Evolutionary conservation across 139 green algal genomes (phyloP).

Genomic region (Picochlorum sp.): DNA sequence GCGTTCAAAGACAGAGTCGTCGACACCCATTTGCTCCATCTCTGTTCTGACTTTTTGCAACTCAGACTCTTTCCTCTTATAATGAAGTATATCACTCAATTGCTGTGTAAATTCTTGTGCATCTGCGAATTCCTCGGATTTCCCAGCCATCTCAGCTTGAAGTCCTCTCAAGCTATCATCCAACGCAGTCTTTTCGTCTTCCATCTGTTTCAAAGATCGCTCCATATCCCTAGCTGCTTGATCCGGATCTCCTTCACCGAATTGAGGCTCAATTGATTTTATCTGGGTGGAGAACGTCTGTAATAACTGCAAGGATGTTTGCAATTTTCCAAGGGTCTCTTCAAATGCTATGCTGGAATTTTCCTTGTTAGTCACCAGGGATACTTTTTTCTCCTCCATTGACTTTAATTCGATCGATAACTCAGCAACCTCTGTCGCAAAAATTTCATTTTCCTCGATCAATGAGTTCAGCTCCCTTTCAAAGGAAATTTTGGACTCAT

Average conservation of each 20-base stretch:
- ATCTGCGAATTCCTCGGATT: constrained; percentile 9
- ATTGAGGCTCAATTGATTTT: too few species aligned
- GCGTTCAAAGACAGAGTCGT: constrained; percentile 2
- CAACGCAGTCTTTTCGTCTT: constrained; percentile 9
- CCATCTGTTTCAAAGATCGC: too few species aligned
- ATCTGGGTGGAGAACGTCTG: too few species aligned
- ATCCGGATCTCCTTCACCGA: too few species aligned
- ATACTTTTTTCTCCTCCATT: background rate
- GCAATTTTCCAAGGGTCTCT: too few species aligned
- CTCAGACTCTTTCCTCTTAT: constrained; percentile 20
- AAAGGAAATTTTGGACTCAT: background rate
- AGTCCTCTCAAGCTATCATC: constrained; percentile 17
- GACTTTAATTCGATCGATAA: background rate
- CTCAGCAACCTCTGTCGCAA: constrained; percentile 7
- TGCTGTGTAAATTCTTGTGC: constrained; percentile 18
- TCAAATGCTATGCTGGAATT: too few species aligned
- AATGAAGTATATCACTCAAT: constrained; percentile 37
- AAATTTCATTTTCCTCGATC: background rate
- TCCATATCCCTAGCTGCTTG: too few species aligned
- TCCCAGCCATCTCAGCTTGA: constrained; percentile 7
- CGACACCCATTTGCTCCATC: constrained; percentile 13
- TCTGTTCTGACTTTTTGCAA: constrained; percentile 26
- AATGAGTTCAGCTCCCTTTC: constrained; percentile 7
- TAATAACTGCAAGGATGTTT: too few species aligned
- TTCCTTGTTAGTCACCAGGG: too few species aligned